Evolutionary conservation across 352 stramenopile genomes (phyloP).

Genomic region (Phytopythium chamaehyphon): DNA sequence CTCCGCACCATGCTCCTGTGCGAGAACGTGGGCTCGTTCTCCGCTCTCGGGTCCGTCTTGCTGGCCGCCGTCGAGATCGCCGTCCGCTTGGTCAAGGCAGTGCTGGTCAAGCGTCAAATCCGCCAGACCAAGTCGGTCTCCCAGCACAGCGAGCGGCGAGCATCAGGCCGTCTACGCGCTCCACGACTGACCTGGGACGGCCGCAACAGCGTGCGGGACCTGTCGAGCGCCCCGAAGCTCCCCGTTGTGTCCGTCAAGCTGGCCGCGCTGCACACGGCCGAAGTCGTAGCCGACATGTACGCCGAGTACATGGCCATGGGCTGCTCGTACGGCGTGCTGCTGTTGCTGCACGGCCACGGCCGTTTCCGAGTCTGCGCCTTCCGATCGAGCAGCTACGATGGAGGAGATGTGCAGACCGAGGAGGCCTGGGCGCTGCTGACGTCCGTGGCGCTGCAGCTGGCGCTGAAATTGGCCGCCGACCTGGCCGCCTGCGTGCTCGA

Average conservation of each 20-base stretch:
- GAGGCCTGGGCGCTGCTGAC: background rate
- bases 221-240: conserved; percentile 5
- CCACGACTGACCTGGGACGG: conserved; percentile 4
- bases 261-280: conserved; percentile 14
- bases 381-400: background rate
- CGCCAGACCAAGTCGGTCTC: conserved; percentile 1
- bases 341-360: conserved; percentile 26
- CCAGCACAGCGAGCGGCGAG: background rate
- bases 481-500: conserved; percentile 21
- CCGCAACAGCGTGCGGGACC: conserved; percentile 4
- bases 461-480: conserved; percentile 19
- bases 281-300: conserved; percentile 28
- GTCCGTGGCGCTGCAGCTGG: conserved; percentile 15
- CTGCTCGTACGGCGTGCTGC: conserved; percentile 28
- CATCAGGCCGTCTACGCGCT: background rate
- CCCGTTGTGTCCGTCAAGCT: conserved; percentile 6
- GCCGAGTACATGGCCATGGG: conserved; percentile 49
- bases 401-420: too few species aligned
- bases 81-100: conserved; percentile 16
- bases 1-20: conserved; percentile 21
- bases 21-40: conserved; percentile 10
- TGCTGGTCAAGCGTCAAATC: conserved; percentile 12
- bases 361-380: conserved; percentile 17
- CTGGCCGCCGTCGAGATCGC: conserved; percentile 24
- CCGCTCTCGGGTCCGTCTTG: conserved; percentile 15